A percentile compares a stretch with the other conserved stretches of the same genome.
These are phyloP conservation scores for Colletotrichum sp. DNA, from an alignment of 2,329 filamentous ascomycete species.

Conservation along the genomic window DNA sequence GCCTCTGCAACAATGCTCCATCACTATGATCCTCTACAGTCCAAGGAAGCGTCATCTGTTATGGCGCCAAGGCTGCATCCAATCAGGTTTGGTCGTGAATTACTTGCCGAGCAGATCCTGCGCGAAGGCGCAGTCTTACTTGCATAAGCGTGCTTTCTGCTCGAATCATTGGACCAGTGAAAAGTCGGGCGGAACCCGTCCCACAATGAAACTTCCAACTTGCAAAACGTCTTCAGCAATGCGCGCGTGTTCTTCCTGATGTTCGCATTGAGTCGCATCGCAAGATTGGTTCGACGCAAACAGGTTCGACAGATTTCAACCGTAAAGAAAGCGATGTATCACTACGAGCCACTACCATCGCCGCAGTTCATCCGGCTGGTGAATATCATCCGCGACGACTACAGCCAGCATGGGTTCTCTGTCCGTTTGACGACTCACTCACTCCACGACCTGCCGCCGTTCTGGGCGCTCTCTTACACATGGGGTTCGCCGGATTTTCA, in stretches of 20 bases:
- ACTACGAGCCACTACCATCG: conserved; percentile 12
- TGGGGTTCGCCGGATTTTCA: not conserved
- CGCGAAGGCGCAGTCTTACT: not conserved
- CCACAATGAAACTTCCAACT: not conserved
- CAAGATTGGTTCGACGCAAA: not conserved
- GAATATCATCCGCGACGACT: not conserved
- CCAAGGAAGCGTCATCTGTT: not conserved
- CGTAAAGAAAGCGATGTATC: not conserved
- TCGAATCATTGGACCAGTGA: not conserved
- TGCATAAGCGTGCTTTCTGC: not conserved
- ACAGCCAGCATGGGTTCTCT: not conserved
- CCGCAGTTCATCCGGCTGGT: not conserved
- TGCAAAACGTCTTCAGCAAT: not conserved
- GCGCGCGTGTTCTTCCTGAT: not conserved
- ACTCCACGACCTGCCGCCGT: not conserved
- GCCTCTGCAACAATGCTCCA: not conserved
- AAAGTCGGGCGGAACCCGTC: not conserved
- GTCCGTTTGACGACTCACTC: not conserved
- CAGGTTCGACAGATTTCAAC: accelerated
- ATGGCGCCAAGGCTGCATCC: not conserved
- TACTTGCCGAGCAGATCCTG: not conserved
- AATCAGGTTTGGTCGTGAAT: not conserved
- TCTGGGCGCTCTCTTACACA: conserved; percentile 7
- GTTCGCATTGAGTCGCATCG: not conserved
- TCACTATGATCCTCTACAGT: not conserved